A percentile compares a stretch with the other conserved stretches of the same genome.
Conservation (phyloP, 192 early-diverging fungal species). For the Coemansia sp. region DNA sequence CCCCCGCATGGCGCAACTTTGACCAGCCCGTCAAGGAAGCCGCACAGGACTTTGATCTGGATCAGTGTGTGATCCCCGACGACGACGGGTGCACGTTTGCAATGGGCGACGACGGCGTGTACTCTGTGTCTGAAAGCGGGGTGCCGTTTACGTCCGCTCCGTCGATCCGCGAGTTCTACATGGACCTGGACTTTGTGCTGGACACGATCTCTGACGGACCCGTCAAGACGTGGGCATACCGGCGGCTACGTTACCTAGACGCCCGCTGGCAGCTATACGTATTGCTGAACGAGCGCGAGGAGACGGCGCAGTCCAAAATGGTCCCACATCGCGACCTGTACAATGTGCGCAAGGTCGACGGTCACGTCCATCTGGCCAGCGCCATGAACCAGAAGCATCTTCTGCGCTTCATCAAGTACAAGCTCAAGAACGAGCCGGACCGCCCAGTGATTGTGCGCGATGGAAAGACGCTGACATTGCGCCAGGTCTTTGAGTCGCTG, state of each 20-base stretch:
- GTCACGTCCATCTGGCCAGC: constrained; percentile 88
- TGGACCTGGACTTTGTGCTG: constrained; percentile 79
- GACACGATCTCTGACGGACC: constrained; percentile 81
- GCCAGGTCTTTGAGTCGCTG: constrained; percentile 85
- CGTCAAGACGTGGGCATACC: constrained; percentile 87
- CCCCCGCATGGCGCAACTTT: constrained; percentile 64
- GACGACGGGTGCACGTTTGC: constrained; percentile 33
- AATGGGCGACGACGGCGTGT: constrained; percentile 63
- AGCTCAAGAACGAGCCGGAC: constrained; percentile 70
- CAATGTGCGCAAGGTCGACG: constrained; percentile 97
- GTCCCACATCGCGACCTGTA: constrained; percentile 96
- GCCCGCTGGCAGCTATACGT: constrained; percentile 91
- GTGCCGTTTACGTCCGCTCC: constrained; percentile 58
- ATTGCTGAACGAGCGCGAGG: constrained; percentile 90
- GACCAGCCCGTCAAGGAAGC: constrained; percentile 12
- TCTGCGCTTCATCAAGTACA: constrained; percentile 92
- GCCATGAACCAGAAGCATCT: constrained; percentile 98
- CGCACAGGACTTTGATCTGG: background rate
- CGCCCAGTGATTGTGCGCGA: constrained; percentile 85
- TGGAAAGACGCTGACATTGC: constrained; percentile 72
- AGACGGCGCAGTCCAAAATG: constrained; percentile 86
- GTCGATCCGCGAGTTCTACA: constrained; percentile 79
- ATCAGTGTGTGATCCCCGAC: background rate
- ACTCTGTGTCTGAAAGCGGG: constrained; percentile 53
- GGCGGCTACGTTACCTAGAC: constrained; percentile 86